Conservation (phyloP, 768 basidiomycete genomes). For the Leccinum disarticulatum region DNA sequence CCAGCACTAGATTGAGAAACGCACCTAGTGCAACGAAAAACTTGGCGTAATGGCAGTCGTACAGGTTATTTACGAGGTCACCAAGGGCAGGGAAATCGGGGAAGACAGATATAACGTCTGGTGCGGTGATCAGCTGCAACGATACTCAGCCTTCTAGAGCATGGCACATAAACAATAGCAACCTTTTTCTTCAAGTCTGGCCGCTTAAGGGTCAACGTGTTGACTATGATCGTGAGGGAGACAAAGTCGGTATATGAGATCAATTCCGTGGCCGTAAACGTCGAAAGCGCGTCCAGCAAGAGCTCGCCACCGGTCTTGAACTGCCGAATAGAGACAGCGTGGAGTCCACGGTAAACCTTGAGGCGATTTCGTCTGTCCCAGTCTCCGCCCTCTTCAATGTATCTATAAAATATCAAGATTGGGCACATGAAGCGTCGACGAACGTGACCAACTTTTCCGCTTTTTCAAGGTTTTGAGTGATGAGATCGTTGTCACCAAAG, state of each 20-base stretch:
- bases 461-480: slow-evolving; percentile 68
- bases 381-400: slow-evolving; percentile 94
- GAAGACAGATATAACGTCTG: slow-evolving; percentile 85
- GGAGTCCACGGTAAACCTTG: slow-evolving; percentile 92
- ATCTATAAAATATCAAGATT: slow-evolving; percentile 39
- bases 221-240: slow-evolving; percentile 77
- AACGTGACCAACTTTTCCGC: slow-evolving; percentile 68
- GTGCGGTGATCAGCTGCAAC: slow-evolving; percentile 72
- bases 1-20: slow-evolving; percentile 15
- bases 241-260: slow-evolving; percentile 90
- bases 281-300: slow-evolving; percentile 87
- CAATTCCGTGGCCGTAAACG: slow-evolving; percentile 92
- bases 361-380: slow-evolving; percentile 97
- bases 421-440: not conserved
- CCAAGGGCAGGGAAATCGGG: slow-evolving; percentile 81
- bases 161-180: not conserved
- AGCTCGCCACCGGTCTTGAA: slow-evolving; percentile 85
- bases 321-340: slow-evolving; percentile 84
- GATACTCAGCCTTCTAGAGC: slow-evolving; percentile 5
- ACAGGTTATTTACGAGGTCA: slow-evolving; percentile 82
- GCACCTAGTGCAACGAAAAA: slow-evolving; percentile 88
- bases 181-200: slow-evolving; percentile 94
- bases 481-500: slow-evolving; percentile 74
- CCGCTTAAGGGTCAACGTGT: slow-evolving; percentile 70
- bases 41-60: slow-evolving; percentile 92